A percentile compares a stretch with the other conserved stretches of the same genome.
Evolutionary conservation across 108 stramenopile genomes (phyloP).

Genomic region (Heterococcus sp.): DNA sequence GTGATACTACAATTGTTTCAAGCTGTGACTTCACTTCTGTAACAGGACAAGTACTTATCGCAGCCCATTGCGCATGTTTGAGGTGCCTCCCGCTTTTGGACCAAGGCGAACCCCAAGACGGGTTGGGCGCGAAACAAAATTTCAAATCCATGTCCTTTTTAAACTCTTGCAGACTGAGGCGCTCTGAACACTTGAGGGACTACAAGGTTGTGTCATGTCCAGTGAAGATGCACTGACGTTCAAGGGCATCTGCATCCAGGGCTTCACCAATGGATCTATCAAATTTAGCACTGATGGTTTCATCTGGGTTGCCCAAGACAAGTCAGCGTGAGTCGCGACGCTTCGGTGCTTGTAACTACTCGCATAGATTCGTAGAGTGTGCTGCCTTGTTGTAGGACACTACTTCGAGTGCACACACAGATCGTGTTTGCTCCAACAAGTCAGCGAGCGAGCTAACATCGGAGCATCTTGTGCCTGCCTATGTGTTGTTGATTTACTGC

Average conservation of each 20-base stretch:
- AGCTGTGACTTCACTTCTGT: neutral
- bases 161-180: too few relatives aligned
- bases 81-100: too few relatives aligned
- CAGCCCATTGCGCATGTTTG: too few relatives aligned
- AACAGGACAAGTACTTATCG: neutral
- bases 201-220: too few relatives aligned
- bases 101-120: neutral
- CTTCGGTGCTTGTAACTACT: neutral
- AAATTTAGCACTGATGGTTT: constrained; percentile 16
- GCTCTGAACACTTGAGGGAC: too few relatives aligned
- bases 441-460: neutral
- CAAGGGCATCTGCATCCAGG: constrained; percentile 28
- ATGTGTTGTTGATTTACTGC: neutral
- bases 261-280: constrained; percentile 16
- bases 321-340: constrained; percentile 18
- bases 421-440: neutral
- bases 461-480: neutral
- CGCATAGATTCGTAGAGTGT: neutral
- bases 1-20: neutral
- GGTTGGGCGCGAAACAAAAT: neutral
- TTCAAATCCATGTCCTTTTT: neutral
- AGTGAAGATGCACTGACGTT: constrained; percentile 23
- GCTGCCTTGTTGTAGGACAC: neutral
- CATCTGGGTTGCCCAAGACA: constrained; percentile 28
- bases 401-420: neutral